Evolutionary conservation across 768 basidiomycete species (phyloP), one percentile per base, ranked within the genome.

Genomic region (Favolaschia claudopus): DNA sequence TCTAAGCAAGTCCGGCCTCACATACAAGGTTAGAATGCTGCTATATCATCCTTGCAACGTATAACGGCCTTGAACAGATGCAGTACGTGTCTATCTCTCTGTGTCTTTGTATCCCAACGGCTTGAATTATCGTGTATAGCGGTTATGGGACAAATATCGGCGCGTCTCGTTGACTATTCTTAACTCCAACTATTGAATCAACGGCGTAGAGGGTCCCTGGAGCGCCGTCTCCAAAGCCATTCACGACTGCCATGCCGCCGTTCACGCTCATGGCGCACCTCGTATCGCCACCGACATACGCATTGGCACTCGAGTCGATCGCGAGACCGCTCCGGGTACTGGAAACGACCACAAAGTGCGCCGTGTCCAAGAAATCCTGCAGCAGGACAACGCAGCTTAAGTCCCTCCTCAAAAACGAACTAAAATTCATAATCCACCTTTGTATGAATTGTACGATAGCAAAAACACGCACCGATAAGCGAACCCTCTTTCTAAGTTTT

Each of bases 131-230:
- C 55, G 20, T 34, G 19, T 42, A 17, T 60, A 94, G 93, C 67
- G 93, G 93, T 6, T 97, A 96, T 68, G 95, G 95, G 20, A 97
- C 96, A 1, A 96, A 96, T 70, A 67, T 96, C 36, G 93, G 92
- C 83, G 64, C 39, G 76, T 68, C 44, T 17, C 38, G 51, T 20
- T 34, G 25, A 12, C 44, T 43, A 24, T 46, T 19, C 28, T 38
- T 17, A 42, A 19, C 53, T 37, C 15, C 29, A 17, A 10, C 47
- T 33, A 43, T 24, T 43, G 46, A 29, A 50, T 51, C 29, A 14
- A 31, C 32, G 22, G 48, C 75, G 14, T 63, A 83, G 92, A 96
- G 74, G 95, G 95, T 5, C 89, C 92, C 0, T 98, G 93, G 94
- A 80, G 83, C 22, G 78, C 86, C 47, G 96, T 99, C 36, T 88